Base-by-base conservation (phyloP, 2,329 filamentous ascomycete species). In the Hypoxylon sp. region DNA sequence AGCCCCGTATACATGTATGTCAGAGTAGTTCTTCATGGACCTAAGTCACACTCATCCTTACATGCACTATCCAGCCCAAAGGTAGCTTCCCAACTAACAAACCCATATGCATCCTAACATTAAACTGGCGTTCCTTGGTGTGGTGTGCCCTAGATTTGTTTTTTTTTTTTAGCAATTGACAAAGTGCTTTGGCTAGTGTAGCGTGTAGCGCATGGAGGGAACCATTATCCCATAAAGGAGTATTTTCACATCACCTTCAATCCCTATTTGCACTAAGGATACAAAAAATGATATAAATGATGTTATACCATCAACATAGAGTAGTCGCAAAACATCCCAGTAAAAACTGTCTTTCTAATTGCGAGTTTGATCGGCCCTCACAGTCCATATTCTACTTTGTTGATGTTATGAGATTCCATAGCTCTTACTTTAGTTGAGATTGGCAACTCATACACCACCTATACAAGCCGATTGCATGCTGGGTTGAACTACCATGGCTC, bases 401-500 rank as follows among this genome's bases (percentile, higher is more conserved):
- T 41, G 36, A 17, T 36, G 5, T 14, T 7, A 6, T 30, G 6
- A 30, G 28, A 30, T 30, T 30, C 28, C 28, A 30, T 6, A 30
- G 9, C 28, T 30, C 28, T 9, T 30, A 9, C 7, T 7, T 7
- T 2, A 30, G 28, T 30, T 30, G 28, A 30, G 4, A 30, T 30
- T 30, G 28, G 6, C 28, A 30, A 9, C n/a, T 46, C 19, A 46
- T 28, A 49, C 23, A 49, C 5, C 23, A 49, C 5, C 14, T 30
- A 49, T 2, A 49, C n/a, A 23, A 28, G 5, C 36, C 9, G 1
- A 41, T 28, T 13, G 6, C 4, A n/a, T 17, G 3, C 10, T 28
- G 19, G 14, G 19, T 13, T n/a, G 34, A 38, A 13, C 21, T 11
- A 19, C 13, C 1, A 69, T 69, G 67, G 19, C 41, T 3, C 51